Percentiles rank a stretch among this genome's conserved stretches.
phyloP scores from a whole-genome alignment of 768 basidiomycete species.

The Russula foetens region DNA sequence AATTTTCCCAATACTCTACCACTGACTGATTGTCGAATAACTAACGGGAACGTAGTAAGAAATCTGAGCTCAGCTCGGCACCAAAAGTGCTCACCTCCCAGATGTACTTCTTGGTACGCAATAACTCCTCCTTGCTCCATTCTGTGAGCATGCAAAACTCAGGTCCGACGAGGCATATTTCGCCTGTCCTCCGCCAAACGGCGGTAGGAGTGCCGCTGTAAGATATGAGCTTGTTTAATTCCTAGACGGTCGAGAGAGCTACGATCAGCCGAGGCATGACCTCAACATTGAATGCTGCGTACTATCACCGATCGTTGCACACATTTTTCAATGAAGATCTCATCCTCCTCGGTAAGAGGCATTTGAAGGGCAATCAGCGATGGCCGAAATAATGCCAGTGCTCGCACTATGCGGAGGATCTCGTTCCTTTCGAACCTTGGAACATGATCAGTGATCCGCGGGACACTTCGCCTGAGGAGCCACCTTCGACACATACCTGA shows the following conservation, averaged over 20 bases:
- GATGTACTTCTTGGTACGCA: conserved; percentile 50
- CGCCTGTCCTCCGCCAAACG: conserved; percentile 96
- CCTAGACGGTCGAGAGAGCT: conserved; percentile 37
- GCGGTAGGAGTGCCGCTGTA: conserved; percentile 97
- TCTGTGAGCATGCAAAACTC: conserved; percentile 95
- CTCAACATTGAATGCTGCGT: conserved; percentile 24
- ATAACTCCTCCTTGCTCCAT: conserved; percentile 79
- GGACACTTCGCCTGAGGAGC: too few species aligned
- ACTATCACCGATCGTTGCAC: conserved; percentile 92
- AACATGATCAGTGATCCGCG: not conserved
- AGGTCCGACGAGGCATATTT: conserved; percentile 92
- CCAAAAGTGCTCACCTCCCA: conserved; percentile 44
- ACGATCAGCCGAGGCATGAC: conserved; percentile 5
- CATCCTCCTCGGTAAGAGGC: conserved; percentile 94
- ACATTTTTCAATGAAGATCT: conserved; percentile 91
- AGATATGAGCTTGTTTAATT: conserved; percentile 94
- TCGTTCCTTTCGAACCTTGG: conserved; percentile 91
- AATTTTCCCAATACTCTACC: conserved; percentile 95
- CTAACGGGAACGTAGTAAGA: conserved; percentile 34
- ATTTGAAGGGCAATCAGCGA: conserved; percentile 96
- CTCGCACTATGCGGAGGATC: conserved; percentile 87
- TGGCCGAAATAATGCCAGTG: conserved; percentile 92
- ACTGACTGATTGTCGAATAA: conserved; percentile 93
- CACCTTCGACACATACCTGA: conserved; percentile 49
- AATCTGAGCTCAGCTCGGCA: not conserved